Evolutionary conservation across 352 stramenopile species (phyloP).

Genomic region (Thalassiosira pacifica): DNA sequence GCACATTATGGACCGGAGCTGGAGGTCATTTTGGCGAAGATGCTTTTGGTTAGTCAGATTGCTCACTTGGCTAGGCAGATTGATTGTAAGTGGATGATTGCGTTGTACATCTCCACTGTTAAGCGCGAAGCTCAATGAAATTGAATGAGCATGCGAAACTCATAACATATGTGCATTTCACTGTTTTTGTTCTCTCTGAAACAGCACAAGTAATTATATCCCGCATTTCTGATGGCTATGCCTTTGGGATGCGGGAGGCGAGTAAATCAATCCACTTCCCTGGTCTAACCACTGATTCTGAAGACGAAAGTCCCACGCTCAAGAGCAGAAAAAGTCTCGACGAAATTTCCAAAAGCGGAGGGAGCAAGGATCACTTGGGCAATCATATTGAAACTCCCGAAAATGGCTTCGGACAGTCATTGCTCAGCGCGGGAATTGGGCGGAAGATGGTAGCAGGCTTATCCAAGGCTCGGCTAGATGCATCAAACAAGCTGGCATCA

Average conservation of each 20-base stretch:
- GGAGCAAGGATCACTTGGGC: too few relatives aligned
- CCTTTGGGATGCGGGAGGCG: slow-evolving; percentile 41
- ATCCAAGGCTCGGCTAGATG: slow-evolving; percentile 4
- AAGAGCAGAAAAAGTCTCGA: too few relatives aligned
- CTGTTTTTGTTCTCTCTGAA: too few relatives aligned
- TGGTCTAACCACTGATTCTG: slow-evolving; percentile 51
- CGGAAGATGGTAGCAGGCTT: slow-evolving; percentile 22
- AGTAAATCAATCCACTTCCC: slow-evolving; percentile 25
- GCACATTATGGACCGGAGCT: slow-evolving; percentile 66
- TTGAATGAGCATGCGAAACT: too few relatives aligned
- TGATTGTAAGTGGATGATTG: slow-evolving; percentile 34
- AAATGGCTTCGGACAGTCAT: slow-evolving; percentile 58
- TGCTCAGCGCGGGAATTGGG: slow-evolving; percentile 42
- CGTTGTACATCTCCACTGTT: too few relatives aligned
- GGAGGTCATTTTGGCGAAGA: slow-evolving; percentile 66
- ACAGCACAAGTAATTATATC: slow-evolving; percentile 30
- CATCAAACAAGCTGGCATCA: not conserved
- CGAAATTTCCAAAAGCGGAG: too few relatives aligned
- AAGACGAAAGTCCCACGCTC: too few relatives aligned
- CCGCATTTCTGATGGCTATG: slow-evolving; percentile 42
- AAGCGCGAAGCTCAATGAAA: too few relatives aligned
- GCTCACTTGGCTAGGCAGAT: slow-evolving; percentile 54
- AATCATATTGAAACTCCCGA: not conserved
- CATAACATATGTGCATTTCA: not conserved
- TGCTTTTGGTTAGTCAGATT: slow-evolving; percentile 64